Base-by-base conservation (phyloP, 2,329 filamentous ascomycete genomes). In the Phoma sp. region DNA sequence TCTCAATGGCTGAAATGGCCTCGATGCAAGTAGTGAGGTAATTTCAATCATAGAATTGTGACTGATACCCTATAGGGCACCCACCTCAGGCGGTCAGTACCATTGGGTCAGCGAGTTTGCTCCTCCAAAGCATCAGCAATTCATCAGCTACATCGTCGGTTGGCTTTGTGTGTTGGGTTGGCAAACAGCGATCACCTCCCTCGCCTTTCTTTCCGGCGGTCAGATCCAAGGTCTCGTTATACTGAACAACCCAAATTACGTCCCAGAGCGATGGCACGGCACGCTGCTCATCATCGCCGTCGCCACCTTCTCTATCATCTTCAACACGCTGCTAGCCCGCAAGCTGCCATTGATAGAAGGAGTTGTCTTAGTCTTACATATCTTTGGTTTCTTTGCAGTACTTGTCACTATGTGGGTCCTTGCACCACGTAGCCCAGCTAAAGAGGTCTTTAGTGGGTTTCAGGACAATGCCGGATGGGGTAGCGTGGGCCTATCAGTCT, bases 311-410 rank as follows among this genome's bases (percentile, higher is more conserved):
- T 68, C 73, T 2, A 66, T 77, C 10, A 52, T 71, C 6, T 75
- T 81, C 59, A 84, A 84, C 63, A 77, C 76, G 0, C 66, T 81
- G 3, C 70, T 78, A 3, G 78, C 78, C 1, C 72, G 73, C 8
- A 67, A 77, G 9, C 69, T 84, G 1, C 81, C 81, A 1, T 64
- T 77, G 4, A 64, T 82, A 24, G 82, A 85, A 64, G 77, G 77
- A 2, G 63, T 77, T 8, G 71, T 81, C 27, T 68, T 82, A 1
- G 69, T 81, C 15, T 58, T 84, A 2, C 82, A 84, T 51, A 71
- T 83, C 27, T 68, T 78, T 25, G 81, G 81, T 2, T 80, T 83
- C 60, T 79, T 84, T 56, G 81, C 77, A 3, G 76, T 83, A 47
- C 68, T 84, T 24, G 64, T 69, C 19, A 64, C 64, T 3, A 55